Evolutionary conservation across 2,329 filamentous ascomycete genomes (phyloP), one percentile per base, ranked within the genome.

Genomic region (Apiospora phragmitis): DNA sequence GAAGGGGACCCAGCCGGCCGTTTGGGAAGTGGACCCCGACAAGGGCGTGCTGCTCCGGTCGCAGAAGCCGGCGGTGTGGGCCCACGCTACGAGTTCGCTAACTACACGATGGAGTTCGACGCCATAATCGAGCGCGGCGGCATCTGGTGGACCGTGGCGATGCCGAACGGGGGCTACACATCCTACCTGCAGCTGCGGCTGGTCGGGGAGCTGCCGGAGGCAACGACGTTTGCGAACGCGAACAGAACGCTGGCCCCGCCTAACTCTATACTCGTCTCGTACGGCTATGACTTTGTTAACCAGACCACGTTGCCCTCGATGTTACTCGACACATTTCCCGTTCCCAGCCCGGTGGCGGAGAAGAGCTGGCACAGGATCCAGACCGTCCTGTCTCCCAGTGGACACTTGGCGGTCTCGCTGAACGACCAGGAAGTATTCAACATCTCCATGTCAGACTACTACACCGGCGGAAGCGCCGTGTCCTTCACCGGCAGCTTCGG

Each of bases 71-170:
- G 77, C 76, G 1, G 72, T 77, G 9, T 80, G 74, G 8, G 73
- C 73, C 12, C 74, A 76, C 21, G 78, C 2, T 72, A 69, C 1
- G 9, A 26, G 0, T 77, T 79, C 14, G 71, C 72, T 47, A 80
- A 83, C 65, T 83, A 84, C 67, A 83, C 79, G 0, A 69, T 84
- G 41, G 73, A 75, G 0, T 83, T 84, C 66, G 75, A 76, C 1
- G 79, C 79, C 2, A 83, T 81, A 68, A 83, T 84, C 49, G 75
- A 75, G 5, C 74, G 77, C 24, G 81, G 79, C 7, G 83, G 83
- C 3, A 78, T 77, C 11, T 80, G 82, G n/a, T 84, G 81, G 81
- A 75, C 74, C 11, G 74, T 81, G 43, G 70, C 66, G 21, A 68
- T 66, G 47, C 65, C 68, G 32, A 41, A 49, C 11, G 41, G 65